Conservation (phyloP, 2,329 filamentous ascomycete species). For the Xylaria arbuscula region DNA sequence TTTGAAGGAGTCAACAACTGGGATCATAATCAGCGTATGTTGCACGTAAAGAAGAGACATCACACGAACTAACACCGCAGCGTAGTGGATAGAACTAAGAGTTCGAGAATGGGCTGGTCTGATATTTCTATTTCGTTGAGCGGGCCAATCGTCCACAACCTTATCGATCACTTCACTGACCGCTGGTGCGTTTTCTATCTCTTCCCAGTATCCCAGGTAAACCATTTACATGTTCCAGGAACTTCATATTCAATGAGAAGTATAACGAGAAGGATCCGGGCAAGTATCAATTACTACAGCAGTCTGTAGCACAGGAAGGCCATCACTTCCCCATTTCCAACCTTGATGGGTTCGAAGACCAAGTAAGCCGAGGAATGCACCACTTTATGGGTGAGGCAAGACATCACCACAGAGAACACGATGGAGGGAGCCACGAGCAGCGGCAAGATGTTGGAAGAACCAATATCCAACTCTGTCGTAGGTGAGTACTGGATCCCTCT, state of each 20-base stretch:
- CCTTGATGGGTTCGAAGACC: constrained; percentile 58
- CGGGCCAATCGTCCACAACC: constrained; percentile 79
- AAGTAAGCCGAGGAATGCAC: constrained; percentile 56
- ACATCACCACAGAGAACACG: constrained; percentile 31
- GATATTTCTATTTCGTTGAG: constrained; percentile 82
- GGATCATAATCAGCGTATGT: constrained; percentile 80
- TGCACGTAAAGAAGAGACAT: not conserved
- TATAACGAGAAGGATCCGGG: constrained; percentile 68
- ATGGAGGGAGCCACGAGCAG: constrained; percentile 30
- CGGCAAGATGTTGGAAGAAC: constrained; percentile 47
- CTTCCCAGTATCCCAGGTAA: not conserved
- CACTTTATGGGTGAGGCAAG: constrained; percentile 54
- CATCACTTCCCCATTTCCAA: constrained; percentile 30
- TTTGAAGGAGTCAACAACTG: constrained; percentile 81
- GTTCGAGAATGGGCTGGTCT: constrained; percentile 91
- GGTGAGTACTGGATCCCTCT: constrained; percentile 49
- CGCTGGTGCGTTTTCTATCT: constrained; percentile 69
- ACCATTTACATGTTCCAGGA: constrained; percentile 58
- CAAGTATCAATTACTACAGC: constrained; percentile 58
- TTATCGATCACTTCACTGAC: constrained; percentile 82
- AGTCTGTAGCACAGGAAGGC: constrained; percentile 36
- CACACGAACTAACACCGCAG: not conserved
- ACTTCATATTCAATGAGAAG: constrained; percentile 88
- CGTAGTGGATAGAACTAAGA: constrained; percentile 77
- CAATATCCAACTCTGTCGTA: constrained; percentile 63